Evolutionary conservation across 345 rosid genomes (phyloP).

Genomic region (Orychophragmus violaceus): DNA sequence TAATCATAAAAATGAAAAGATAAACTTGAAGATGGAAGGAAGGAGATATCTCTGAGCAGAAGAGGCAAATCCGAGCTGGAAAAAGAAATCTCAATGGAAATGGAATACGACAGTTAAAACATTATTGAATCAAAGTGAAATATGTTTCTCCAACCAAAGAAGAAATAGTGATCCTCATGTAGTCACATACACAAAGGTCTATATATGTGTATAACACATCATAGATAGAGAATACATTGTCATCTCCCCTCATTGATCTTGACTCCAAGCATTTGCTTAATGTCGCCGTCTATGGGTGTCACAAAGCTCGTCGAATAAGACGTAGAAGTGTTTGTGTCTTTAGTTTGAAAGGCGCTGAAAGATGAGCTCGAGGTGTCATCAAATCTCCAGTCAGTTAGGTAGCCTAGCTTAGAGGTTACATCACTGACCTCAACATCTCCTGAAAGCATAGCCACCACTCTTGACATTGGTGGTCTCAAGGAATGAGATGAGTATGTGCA

Average conservation of each 20-base stretch:
- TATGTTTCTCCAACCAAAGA: neutral
- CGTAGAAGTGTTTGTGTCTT: neutral
- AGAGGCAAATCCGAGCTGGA: too few species aligned
- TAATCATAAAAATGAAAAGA: too few species aligned
- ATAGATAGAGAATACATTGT: neutral
- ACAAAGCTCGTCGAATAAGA: slow-evolving; percentile 11
- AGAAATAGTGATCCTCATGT: neutral
- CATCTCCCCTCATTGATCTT: slow-evolving; percentile 18
- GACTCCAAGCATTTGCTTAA: slow-evolving; percentile 17
- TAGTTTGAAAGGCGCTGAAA: slow-evolving; percentile 10
- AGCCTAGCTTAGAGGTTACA: slow-evolving; percentile 40
- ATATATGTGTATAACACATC: neutral
- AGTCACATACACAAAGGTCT: neutral
- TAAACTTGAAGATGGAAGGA: too few species aligned
- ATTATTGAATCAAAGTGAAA: neutral
- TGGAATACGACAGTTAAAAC: too few species aligned
- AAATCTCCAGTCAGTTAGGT: slow-evolving; percentile 48
- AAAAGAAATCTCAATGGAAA: too few species aligned
- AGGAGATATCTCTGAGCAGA: too few species aligned
- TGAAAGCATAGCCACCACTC: slow-evolving; percentile 55
- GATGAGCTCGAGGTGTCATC: slow-evolving; percentile 34
- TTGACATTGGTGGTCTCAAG: slow-evolving; percentile 53
- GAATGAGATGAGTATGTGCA: slow-evolving; percentile 51
- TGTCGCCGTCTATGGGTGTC: neutral
- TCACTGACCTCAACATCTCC: slow-evolving; percentile 53